Evolutionary conservation across 306 rosid genomes (phyloP).

Genomic region (Calophaca sinica): DNA sequence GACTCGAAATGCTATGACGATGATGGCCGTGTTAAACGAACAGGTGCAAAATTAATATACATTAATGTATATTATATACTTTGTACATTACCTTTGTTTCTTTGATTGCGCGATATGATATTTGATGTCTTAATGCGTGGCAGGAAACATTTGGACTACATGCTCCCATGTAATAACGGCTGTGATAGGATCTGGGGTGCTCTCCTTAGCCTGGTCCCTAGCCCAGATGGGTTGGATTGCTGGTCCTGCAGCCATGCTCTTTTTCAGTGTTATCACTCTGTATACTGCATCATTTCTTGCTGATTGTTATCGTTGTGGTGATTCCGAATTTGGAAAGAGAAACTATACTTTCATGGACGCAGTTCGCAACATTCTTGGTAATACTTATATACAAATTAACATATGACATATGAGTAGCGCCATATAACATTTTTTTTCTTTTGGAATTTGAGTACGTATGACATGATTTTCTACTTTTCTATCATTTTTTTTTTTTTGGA

Average conservation of each 20-base stretch:
- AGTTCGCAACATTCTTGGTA: slow-evolving; percentile 62
- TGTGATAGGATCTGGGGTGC: slow-evolving; percentile 74
- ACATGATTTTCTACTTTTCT: background rate
- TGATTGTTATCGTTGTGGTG: slow-evolving; percentile 61
- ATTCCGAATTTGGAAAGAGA: slow-evolving; percentile 53
- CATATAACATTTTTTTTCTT: slow-evolving; percentile 3
- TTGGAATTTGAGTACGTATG: background rate
- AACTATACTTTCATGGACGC: slow-evolving; percentile 65
- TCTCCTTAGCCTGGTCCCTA: slow-evolving; percentile 68
- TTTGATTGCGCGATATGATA: slow-evolving; percentile 32
- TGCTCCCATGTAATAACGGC: slow-evolving; percentile 73
- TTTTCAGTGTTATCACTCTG: slow-evolving; percentile 53
- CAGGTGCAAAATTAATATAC: slow-evolving; percentile 41
- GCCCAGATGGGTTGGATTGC: slow-evolving; percentile 75
- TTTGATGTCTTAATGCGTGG: slow-evolving; percentile 13
- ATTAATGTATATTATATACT: background rate
- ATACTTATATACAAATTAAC: background rate
- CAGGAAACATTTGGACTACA: slow-evolving; percentile 69
- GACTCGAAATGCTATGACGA: slow-evolving; percentile 48
- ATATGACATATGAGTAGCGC: background rate
- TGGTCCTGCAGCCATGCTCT: slow-evolving; percentile 56
- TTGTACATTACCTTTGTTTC: slow-evolving; percentile 8
- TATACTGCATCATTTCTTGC: slow-evolving; percentile 59
- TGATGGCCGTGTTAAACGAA: slow-evolving; percentile 59
- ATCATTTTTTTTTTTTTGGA: background rate